Base-by-base conservation (phyloP, 768 basidiomycete species). In the Leccinum rimulosum region DNA sequence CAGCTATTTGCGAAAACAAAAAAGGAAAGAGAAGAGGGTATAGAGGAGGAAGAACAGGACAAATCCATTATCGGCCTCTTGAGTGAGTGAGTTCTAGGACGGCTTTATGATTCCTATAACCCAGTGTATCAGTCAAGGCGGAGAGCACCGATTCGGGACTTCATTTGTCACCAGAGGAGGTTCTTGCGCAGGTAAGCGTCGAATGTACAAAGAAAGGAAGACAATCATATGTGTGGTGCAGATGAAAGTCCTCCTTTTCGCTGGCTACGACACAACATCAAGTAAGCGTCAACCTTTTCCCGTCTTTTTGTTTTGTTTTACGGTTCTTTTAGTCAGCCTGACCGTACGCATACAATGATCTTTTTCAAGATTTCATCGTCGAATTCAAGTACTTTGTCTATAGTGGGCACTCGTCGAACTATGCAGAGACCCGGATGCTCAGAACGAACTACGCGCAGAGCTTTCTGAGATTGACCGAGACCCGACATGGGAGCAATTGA, bases 321-420 rank as follows among this genome's bases (percentile, higher is more conserved):
- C 35, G 4, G 35, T 27, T 8, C 43, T 30, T 54, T n/a, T 28
- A 68, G 73, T 70, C 38, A 67, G 62, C 27, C 51, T 74, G 19
- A 70, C 68, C 2, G 69, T 69, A 40, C 19, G 64, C 31, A 12
- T 15, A 31, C 30, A 30, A 17, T 11, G 5, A 14, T 9, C 14
- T 25, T 54, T 36, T 33, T 25, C 25, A 38, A n/a, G 2, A 19
- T 11, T 30, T 31, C 27, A 33, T n/a, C 15, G 8, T 27, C 6
- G 30, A 45, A 31, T 27, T 50, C 11, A 25, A 15, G 15, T n/a
- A 15, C 11, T n/a, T 28, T 19, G 1, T 45, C 10, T 52, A 12
- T 22, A 67, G 62, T 86, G 84, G 83, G 81, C 82, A 2, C 73
- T 86, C 0, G 79, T 86, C 30, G 83, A 86, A 65, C 75, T 86